Evolutionary conservation across 805 yeast genomes (phyloP).

Genomic region (Cyberlindnera petersonii): DNA sequence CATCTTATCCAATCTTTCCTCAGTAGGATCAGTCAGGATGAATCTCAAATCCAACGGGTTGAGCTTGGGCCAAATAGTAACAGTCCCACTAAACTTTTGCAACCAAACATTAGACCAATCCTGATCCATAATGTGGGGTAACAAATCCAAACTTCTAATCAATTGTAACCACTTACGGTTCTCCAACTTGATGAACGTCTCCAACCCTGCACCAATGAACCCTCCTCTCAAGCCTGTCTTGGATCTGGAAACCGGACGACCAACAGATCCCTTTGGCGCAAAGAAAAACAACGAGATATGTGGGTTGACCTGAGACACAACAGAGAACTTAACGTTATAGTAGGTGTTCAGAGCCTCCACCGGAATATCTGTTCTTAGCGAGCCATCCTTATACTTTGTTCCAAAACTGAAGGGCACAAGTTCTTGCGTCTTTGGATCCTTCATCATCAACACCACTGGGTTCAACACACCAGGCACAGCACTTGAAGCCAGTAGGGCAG

Average conservation of each 20-base stretch:
- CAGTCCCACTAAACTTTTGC: conserved; percentile 70
- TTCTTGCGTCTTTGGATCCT: conserved; percentile 34
- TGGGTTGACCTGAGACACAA: conserved; percentile 82
- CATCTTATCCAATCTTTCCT: conserved; percentile 50
- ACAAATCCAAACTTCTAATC: conserved; percentile 57
- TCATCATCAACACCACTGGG: conserved; percentile 78
- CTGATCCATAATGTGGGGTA: conserved; percentile 66
- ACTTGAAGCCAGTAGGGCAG: conserved; percentile 67
- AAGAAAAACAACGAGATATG: conserved; percentile 72
- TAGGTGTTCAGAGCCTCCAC: conserved; percentile 67
- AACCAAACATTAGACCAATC: conserved; percentile 80
- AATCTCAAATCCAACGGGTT: conserved; percentile 54
- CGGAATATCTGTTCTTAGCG: conserved; percentile 75
- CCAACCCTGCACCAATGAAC: conserved; percentile 66
- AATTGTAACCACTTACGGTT: conserved; percentile 74
- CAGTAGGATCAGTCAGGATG: conserved; percentile 66
- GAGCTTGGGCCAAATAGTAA: conserved; percentile 73
- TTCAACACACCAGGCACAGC: conserved; percentile 82
- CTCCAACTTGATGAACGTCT: conserved; percentile 66
- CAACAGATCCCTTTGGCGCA: conserved; percentile 78
- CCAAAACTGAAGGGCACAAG: conserved; percentile 71
- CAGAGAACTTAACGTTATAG: conserved; percentile 69
- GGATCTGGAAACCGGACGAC: conserved; percentile 65
- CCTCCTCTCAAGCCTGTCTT: conserved; percentile 71
- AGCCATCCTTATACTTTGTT: conserved; percentile 71